Conservation (phyloP, 805 yeast genomes). For the Saccharomyces cerevisiae region DNA sequence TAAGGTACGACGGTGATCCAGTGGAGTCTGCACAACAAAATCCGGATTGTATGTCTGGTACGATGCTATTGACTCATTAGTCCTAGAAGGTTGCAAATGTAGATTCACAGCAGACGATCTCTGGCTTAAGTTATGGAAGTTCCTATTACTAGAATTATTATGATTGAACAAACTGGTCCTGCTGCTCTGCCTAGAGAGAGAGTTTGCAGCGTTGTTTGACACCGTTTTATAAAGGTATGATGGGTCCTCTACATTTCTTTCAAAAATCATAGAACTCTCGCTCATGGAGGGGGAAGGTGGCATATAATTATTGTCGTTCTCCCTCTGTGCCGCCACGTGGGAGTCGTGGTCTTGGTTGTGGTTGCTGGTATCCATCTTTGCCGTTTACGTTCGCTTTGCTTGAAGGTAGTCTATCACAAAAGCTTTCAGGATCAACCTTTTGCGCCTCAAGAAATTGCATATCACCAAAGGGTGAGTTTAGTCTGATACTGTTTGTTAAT, state of each 20-base stretch:
- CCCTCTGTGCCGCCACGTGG: not conserved
- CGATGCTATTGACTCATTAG: not conserved
- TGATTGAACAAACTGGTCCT: not conserved
- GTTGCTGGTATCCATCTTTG: not conserved
- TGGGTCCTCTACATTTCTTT: slow-evolving; percentile 60
- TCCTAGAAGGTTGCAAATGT: not conserved
- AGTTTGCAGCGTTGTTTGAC: not conserved
- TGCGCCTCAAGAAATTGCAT: not conserved
- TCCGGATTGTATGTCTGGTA: not conserved
- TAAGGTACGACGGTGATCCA: slow-evolving; percentile 33
- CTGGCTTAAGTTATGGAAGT: not conserved
- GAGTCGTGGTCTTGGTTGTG: not conserved
- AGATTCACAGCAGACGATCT: not conserved
- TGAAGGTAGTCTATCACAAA: not conserved
- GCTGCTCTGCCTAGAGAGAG: not conserved
- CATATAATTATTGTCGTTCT: not conserved
- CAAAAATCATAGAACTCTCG: slow-evolving; percentile 46
- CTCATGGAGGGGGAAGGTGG: not conserved
- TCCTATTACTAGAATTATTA: not conserved
- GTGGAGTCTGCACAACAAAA: not conserved
- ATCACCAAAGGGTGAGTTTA: not conserved
- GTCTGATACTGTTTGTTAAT: not conserved
- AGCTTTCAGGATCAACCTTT: not conserved
- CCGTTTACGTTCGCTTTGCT: not conserved
- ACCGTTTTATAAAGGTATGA: slow-evolving; percentile 1